Evolutionary conservation across 805 yeast species (phyloP).

Genomic region (Phaffomyces antillensis): DNA sequence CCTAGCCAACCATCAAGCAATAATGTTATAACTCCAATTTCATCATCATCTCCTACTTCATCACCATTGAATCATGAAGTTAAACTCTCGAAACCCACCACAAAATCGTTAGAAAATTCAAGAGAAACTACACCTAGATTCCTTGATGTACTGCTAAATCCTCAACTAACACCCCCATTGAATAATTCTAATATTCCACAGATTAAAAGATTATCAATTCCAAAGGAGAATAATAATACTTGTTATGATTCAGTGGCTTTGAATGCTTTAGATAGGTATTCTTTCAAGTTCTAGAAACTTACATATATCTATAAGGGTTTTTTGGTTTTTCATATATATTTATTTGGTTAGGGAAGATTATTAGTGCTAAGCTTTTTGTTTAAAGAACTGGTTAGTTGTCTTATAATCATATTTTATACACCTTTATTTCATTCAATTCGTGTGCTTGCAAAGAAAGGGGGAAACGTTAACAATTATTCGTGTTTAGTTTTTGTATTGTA

Average conservation of each 20-base stretch:
- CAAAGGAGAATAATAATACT: background rate
- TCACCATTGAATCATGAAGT: background rate
- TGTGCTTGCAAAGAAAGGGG: too few relatives aligned
- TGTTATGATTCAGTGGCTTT: constrained; percentile 4
- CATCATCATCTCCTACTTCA: constrained; percentile 2
- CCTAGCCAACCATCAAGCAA: constrained; percentile 6
- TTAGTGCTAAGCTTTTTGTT: too few relatives aligned
- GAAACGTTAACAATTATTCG: too few relatives aligned
- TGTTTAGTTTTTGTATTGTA: too few relatives aligned
- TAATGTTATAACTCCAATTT: constrained; percentile 4
- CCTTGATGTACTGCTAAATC: background rate
- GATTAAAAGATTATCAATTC: background rate
- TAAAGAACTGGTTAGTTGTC: too few relatives aligned
- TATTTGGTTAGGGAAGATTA: too few relatives aligned
- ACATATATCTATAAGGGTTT: background rate
- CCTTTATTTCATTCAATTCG: too few relatives aligned
- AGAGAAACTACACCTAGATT: background rate
- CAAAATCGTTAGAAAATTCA: too few relatives aligned
- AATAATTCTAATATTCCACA: background rate
- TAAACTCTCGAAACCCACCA: too few relatives aligned
- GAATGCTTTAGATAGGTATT: constrained; percentile 5
- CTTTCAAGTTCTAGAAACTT: constrained; percentile 2
- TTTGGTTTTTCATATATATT: too few relatives aligned
- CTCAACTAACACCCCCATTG: background rate
- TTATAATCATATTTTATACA: too few relatives aligned